Percentiles rank a stretch among this genome's conserved stretches.
phyloP scores from a whole-genome alignment of 1,284 basidiomycete genomes.

The Chalciporus sp. region DNA sequence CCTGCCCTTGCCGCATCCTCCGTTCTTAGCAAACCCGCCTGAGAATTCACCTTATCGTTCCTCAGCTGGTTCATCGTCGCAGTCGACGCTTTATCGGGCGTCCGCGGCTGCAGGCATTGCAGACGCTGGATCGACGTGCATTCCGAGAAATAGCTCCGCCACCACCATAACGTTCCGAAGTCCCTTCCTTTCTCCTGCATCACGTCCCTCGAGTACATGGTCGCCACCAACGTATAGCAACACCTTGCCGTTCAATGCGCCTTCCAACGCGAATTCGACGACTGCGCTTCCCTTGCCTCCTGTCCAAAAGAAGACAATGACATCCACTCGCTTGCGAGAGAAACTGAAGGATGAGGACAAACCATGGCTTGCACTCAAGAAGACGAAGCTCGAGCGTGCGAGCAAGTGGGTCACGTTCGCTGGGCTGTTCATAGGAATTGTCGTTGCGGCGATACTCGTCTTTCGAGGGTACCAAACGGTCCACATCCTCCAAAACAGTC shows the following conservation, averaged over 20 bases:
- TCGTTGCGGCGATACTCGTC: constrained; percentile 40
- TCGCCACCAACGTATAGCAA: constrained; percentile 44
- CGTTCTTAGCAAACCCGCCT: constrained; percentile 48
- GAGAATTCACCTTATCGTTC: constrained; percentile 43
- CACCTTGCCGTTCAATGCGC: constrained; percentile 29
- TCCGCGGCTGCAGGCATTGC: constrained; percentile 29
- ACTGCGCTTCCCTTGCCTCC: constrained; percentile 36
- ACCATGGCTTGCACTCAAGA: constrained; percentile 46
- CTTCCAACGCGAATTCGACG: constrained; percentile 38
- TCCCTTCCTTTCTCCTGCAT: constrained; percentile 68
- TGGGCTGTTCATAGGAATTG: constrained; percentile 45
- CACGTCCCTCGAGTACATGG: constrained; percentile 65
- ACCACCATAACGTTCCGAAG: constrained; percentile 56
- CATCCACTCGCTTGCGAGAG: constrained; percentile 47
- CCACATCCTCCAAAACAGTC: constrained; percentile 39
- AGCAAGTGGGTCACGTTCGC: constrained; percentile 49
- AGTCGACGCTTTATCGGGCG: constrained; percentile 28
- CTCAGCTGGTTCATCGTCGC: constrained; percentile 25
- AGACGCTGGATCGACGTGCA: constrained; percentile 2
- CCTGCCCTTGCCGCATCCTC: constrained; percentile 49
- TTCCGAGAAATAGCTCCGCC: constrained; percentile 48
- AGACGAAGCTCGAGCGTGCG: constrained; percentile 34
- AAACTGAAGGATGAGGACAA: constrained; percentile 55
- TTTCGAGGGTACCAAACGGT: constrained; percentile 38
- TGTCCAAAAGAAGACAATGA: constrained; percentile 47